A percentile compares a stretch with the other conserved stretches of the same genome.
Evolutionary conservation across 306 rosid species (phyloP).

Genomic region (Medicago lupulina): DNA sequence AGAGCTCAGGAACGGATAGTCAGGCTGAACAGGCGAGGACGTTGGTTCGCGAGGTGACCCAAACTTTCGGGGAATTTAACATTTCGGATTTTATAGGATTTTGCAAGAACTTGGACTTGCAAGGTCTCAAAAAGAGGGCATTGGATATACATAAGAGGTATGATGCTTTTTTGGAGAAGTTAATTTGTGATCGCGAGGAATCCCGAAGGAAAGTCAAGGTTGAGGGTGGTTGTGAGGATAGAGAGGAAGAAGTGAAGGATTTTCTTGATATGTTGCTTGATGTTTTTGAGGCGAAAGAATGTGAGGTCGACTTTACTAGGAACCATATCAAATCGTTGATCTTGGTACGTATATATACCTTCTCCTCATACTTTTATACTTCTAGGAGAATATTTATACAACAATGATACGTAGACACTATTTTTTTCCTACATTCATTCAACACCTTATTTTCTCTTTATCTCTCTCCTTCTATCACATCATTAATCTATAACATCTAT

Average conservation of each 20-base stretch:
- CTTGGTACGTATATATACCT: conserved; percentile 36
- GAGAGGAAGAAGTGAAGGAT: conserved; percentile 38
- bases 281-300: conserved; percentile 32
- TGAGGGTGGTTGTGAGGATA: background rate
- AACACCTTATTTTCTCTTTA: no score
- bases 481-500: no score
- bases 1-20: conserved; percentile 35
- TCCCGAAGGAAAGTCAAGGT: conserved; percentile 2
- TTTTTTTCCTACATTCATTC: no score
- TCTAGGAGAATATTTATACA: no score
- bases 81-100: conserved; percentile 33
- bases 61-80: conserved; percentile 43
- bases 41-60: conserved; percentile 47
- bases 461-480: no score
- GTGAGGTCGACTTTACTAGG: conserved; percentile 45
- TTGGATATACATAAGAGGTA: conserved; percentile 43
- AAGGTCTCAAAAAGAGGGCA: conserved; percentile 40
- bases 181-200: conserved; percentile 51
- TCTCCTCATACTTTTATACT: background rate
- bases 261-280: conserved; percentile 59
- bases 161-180: conserved; percentile 50
- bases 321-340: conserved; percentile 52
- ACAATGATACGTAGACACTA: no score
- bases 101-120: background rate
- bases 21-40: conserved; percentile 38